Percentiles rank a stretch among this genome's conserved stretches.
These are phyloP conservation scores for Cornus kousa DNA, from an alignment of 148 eudicot genomes.

Conservation along the genomic window DNA sequence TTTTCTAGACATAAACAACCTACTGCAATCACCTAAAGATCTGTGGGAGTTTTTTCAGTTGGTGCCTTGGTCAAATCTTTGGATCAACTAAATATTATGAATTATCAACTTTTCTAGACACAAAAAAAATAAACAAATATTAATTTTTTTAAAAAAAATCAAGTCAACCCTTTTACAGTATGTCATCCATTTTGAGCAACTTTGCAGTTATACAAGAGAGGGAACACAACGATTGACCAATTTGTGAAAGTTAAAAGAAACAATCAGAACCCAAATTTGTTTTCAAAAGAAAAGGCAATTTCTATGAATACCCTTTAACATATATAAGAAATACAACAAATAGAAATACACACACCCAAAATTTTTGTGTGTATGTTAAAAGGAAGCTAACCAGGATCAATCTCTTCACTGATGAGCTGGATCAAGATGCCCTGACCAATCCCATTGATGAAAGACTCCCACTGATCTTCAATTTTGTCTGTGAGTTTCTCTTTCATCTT, in stretches of 20 bases:
- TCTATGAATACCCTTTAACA: neutral
- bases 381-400: slow-evolving; percentile 63
- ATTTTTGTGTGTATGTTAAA: neutral
- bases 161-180: neutral
- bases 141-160: too few species aligned
- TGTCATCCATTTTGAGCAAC: too few species aligned
- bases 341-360: neutral
- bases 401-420: slow-evolving; percentile 70
- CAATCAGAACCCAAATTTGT: neutral
- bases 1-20: too few species aligned
- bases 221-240: neutral
- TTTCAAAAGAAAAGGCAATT: neutral
- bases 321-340: neutral
- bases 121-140: neutral
- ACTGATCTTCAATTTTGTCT: slow-evolving; percentile 70
- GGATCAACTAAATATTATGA: too few species aligned
- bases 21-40: too few species aligned
- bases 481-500: slow-evolving; percentile 64
- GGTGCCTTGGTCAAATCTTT: too few species aligned
- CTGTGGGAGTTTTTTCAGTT: too few species aligned
- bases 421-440: slow-evolving; percentile 69
- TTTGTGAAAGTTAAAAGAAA: neutral
- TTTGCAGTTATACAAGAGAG: too few species aligned
- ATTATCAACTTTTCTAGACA: neutral
- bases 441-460: slow-evolving; percentile 55